Conservation (phyloP, 805 yeast species). For the Kockiozyma suomiensis region DNA sequence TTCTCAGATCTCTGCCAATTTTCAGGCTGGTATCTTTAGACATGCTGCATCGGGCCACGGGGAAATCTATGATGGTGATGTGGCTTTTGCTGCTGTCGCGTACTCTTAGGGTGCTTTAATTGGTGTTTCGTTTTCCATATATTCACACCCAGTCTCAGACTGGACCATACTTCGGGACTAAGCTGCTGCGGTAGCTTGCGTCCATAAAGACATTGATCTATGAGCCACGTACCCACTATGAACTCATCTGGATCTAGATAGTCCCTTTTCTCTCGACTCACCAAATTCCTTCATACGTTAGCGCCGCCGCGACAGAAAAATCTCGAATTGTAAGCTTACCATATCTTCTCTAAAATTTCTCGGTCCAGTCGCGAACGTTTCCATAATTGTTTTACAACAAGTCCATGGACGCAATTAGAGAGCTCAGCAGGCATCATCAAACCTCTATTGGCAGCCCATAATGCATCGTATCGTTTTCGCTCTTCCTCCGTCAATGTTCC, state of each 20-base stretch:
- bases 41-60: conserved; percentile 5
- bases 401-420: conserved; percentile 31
- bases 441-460: conserved; percentile 90
- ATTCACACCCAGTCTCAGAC: conserved; percentile 54
- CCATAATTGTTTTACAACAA: conserved; percentile 80
- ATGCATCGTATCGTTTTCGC: conserved; percentile 85
- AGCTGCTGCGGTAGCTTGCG: conserved; percentile 78
- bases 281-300: conserved; percentile 49
- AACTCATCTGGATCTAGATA: conserved; percentile 78
- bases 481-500: conserved; percentile 52
- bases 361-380: conserved; percentile 68
- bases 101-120: conserved; percentile 10
- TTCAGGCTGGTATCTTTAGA: background rate
- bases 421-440: conserved; percentile 33
- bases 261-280: conserved; percentile 60
- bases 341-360: conserved; percentile 61
- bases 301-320: background rate
- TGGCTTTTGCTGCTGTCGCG: background rate
- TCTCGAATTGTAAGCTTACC: conserved; percentile 47
- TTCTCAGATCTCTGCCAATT: background rate
- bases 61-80: conserved; percentile 3
- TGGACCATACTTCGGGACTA: conserved; percentile 74
- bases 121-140: conserved; percentile 14
- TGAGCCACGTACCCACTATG: conserved; percentile 96
- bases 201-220: conserved; percentile 94